Evolutionary conservation across 805 yeast genomes (phyloP), one percentile per base, ranked within the genome.

Genomic region (Barnettozyma sp.): DNA sequence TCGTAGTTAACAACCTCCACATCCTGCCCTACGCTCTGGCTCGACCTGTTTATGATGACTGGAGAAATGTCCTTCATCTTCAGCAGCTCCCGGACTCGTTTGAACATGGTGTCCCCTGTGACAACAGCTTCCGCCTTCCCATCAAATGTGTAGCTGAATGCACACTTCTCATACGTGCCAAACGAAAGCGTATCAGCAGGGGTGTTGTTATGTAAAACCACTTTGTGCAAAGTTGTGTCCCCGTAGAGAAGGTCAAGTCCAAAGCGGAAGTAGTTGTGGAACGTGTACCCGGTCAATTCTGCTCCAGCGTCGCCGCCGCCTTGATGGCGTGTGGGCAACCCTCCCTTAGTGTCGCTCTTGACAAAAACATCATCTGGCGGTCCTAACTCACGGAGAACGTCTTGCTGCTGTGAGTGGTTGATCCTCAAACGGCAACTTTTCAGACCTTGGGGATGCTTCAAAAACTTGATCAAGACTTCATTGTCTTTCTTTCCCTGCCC

Each of bases 171-270:
- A 65, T 78, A 76, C 35, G 63, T 70, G 58, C 72, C 64, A 48
- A 76, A 76, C 33, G 68, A 70, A 19, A 70, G 54, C 4, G 73
- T 64, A 43, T 70, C 72, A 2, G 39, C 17, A 19, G 70, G 60
- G 5, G 66, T 60, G 23, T 78, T 79, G 42, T 65, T 65, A 48
- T 76, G 82, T 8, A 73, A 25, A 2, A 73, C 60, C 4, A 76
- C 40, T 40, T 74, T 75, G 25, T 58, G 59, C 14, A 75, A 55
- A 2, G 58, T 50, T 8, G 52, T 48, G 23, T 70, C 55, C 26
- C 66, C 65, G 51, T 73, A 76, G 17, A 75, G 52, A 7, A 75
- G 50, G 50, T 76, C 83, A 26, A 75, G 54, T 0, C 83, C 83
- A 43, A 50, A 61, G 16, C 62, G 50, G 50, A 66, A 76, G 49